Percentiles rank a stretch among this genome's conserved stretches.
These are phyloP conservation scores for Arthrocladium fulminans DNA, from an alignment of 2,329 filamentous ascomycete genomes.

Conservation along the genomic window DNA sequence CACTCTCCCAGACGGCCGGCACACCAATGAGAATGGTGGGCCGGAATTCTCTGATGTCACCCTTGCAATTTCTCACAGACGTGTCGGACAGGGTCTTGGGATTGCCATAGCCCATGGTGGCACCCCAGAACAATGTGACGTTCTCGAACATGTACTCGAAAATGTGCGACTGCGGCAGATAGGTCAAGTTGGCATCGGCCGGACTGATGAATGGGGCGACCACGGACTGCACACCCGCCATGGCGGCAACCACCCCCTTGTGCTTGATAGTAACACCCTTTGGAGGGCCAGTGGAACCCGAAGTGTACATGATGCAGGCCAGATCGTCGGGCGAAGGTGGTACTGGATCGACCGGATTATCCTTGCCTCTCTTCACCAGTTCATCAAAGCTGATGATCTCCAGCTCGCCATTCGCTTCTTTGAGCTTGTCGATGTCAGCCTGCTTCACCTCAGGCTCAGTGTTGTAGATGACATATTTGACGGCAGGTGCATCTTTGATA, in stretches of 20 bases:
- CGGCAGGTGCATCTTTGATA: conserved; percentile 43
- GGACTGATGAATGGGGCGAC: conserved; percentile 71
- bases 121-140: conserved; percentile 77
- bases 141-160: conserved; percentile 96
- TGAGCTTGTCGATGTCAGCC: conserved; percentile 43
- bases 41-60: conserved; percentile 85
- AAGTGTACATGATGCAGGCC: conserved; percentile 70
- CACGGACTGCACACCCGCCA: conserved; percentile 71
- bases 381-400: conserved; percentile 45
- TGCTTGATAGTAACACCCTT: conserved; percentile 79
- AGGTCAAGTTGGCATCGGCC: conserved; percentile 73
- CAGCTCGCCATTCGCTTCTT: conserved; percentile 41
- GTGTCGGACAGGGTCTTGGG: conserved; percentile 78
- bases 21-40: conserved; percentile 90
- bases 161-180: conserved; percentile 90
- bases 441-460: conserved; percentile 41
- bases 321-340: conserved; percentile 64
- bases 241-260: conserved; percentile 66
- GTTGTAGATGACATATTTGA: conserved; percentile 48
- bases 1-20: conserved; percentile 92
- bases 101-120: conserved; percentile 86
- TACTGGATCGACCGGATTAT: conserved; percentile 58
- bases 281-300: conserved; percentile 73
- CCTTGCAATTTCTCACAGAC: conserved; percentile 80
- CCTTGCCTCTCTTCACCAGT: conserved; percentile 43